Conservation (phyloP, 768 basidiomycete genomes). For the Boletellus emodensis region DNA sequence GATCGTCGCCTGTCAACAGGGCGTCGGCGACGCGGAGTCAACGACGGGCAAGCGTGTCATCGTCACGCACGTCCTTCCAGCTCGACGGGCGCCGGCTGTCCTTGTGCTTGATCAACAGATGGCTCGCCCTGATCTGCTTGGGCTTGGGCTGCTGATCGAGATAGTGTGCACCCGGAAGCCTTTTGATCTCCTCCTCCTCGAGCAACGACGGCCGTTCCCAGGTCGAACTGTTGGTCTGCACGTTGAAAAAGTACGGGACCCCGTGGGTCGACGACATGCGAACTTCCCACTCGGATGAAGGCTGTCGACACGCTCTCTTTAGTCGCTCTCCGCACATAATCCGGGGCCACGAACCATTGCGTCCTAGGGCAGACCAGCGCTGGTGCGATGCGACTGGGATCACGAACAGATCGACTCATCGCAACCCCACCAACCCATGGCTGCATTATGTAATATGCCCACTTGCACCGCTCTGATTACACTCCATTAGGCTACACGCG, state of each 20-base stretch:
- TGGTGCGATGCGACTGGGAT: background rate
- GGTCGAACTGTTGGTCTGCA: slow-evolving; percentile 58
- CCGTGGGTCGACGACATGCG: slow-evolving; percentile 75
- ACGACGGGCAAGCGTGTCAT: background rate
- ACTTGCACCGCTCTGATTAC: slow-evolving; percentile 4
- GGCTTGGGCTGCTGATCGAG: slow-evolving; percentile 37
- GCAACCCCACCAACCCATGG: background rate
- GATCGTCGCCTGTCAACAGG: slow-evolving; percentile 53
- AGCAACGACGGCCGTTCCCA: slow-evolving; percentile 72
- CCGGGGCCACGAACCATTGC: slow-evolving; percentile 21
- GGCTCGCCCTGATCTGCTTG: slow-evolving; percentile 84
- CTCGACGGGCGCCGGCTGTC: slow-evolving; percentile 75
- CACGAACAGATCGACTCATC: background rate
- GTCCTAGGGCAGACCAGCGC: no score
- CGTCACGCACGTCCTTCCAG: slow-evolving; percentile 70
- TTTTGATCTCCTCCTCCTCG: slow-evolving; percentile 55
- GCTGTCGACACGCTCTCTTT: slow-evolving; percentile 12
- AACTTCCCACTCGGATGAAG: slow-evolving; percentile 65
- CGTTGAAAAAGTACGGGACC: slow-evolving; percentile 88
- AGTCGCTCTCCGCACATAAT: slow-evolving; percentile 5
- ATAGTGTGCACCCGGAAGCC: slow-evolving; percentile 67
- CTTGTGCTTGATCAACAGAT: slow-evolving; percentile 89
- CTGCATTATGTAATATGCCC: slow-evolving; percentile 2
- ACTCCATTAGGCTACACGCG: slow-evolving; percentile 16
- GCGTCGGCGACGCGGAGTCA: background rate